Evolutionary conservation across 441 rosid species (phyloP).

Genomic region (Syzygium syzygioides): DNA sequence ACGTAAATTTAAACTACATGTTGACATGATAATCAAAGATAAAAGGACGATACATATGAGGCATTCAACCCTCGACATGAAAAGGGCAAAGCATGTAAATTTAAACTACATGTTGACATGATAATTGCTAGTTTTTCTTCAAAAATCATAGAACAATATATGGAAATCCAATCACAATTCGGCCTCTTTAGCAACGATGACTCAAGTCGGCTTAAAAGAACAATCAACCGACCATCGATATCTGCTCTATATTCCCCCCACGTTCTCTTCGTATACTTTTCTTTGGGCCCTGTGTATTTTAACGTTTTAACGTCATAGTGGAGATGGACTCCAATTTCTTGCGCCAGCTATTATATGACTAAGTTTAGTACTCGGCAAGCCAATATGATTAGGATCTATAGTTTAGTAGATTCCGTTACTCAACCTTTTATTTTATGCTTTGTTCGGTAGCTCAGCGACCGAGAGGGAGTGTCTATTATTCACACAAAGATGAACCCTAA

Average conservation of each 20-base stretch:
- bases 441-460: not conserved
- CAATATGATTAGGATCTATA: not conserved
- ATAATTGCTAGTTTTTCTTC: not conserved
- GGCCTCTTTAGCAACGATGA: not conserved
- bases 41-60: not conserved
- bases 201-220: not conserved
- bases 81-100: not conserved
- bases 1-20: not conserved
- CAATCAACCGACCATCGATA: not conserved
- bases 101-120: not conserved
- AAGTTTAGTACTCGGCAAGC: not conserved
- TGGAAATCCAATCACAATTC: not conserved
- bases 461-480: not conserved
- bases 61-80: not conserved
- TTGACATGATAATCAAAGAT: not conserved
- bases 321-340: not conserved
- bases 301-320: not conserved
- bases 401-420: not conserved
- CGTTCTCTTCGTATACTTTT: not conserved
- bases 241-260: not conserved
- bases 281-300: not conserved
- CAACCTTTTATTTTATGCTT: not conserved
- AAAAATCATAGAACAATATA: not conserved
- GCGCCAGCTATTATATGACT: not conserved
- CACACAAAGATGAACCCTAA: not conserved